Evolutionary conservation across 2,329 filamentous ascomycete genomes (phyloP), one percentile per base, ranked within the genome.

Genomic region (Waltergamsia citrina): DNA sequence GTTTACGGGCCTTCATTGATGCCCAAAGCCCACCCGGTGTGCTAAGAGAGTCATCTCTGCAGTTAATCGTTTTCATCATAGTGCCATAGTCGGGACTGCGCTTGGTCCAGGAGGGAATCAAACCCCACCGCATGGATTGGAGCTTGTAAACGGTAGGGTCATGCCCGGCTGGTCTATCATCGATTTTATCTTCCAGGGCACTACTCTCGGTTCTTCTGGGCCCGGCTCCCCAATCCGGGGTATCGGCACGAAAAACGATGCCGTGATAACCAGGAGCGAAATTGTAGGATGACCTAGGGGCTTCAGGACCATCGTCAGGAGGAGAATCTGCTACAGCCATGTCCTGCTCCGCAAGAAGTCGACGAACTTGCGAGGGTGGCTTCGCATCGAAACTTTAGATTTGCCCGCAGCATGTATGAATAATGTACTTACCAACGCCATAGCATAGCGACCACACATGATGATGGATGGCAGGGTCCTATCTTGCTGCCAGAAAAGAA

Each of bases 61-160:
- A 96, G 59, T 98, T 96, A 57, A 96, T 96, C 0, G 87, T 94
- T 50, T 82, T 85, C 67, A 94, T 70, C 55, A 86, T 68, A 2
- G 78, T 77, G 18, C 73, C 69, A 48, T 92, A 90, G 49, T 86
- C 78, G 0, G 86, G 85, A 34, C 78, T 78, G 10, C 81, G 71
- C 60, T 90, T 94, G 4, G 85, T 93, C 90, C 90, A 96, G 56
- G 81, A 94, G 0, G 92, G 90, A 11, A 96, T 69, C 6, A 98
- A 69, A 0, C 90, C 92, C 92, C 92, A 98, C 69, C 86, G 90
- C 84, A 96, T 96, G 3, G 78, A 70, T 53, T 95, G 87, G 7
- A 98, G 64, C 55, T 84, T 90, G 62, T 93, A 94, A 44, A 62
- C 76, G 8, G 68, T 67, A 38, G 40, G 19, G 16, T 14, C 26